Evolutionary conservation across 148 eudicot genomes (phyloP).

Genomic region (Spergularia bocconei): DNA sequence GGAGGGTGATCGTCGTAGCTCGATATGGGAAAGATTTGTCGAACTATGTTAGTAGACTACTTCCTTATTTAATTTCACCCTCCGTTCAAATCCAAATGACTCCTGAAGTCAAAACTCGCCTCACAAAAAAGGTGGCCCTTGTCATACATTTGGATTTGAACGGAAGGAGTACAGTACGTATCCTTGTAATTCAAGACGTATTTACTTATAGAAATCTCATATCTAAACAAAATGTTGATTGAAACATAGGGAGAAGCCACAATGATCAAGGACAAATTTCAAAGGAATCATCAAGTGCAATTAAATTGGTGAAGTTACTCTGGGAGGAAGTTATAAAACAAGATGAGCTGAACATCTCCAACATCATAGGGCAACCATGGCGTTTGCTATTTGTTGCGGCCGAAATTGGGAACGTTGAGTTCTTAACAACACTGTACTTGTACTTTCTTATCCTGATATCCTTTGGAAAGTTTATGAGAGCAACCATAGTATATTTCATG

Average conservation of each 20-base stretch:
- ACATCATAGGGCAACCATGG: slow-evolving; percentile 24
- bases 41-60: neutral
- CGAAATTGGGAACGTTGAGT: slow-evolving; percentile 26
- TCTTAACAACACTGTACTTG: slow-evolving; percentile 11
- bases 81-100: too few species aligned
- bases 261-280: neutral
- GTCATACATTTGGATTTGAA: too few species aligned
- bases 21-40: slow-evolving; percentile 5
- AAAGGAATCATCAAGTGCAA: slow-evolving; percentile 3
- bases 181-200: too few species aligned
- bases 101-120: too few species aligned
- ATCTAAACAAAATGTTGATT: neutral
- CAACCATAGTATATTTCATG: slow-evolving; percentile 18
- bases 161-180: too few species aligned
- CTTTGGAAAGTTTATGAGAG: slow-evolving; percentile 26
- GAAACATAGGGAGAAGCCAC: neutral
- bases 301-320: slow-evolving; percentile 11
- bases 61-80: neutral
- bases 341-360: slow-evolving; percentile 24
- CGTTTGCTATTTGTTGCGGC: slow-evolving; percentile 27
- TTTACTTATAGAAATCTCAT: too few species aligned
- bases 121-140: too few species aligned
- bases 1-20: neutral
- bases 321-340: slow-evolving; percentile 18
- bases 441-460: slow-evolving; percentile 28